Evolutionary conservation across 441 rosid genomes (phyloP), one percentile per base, ranked within the genome.

Genomic region (Brassica balearica): DNA sequence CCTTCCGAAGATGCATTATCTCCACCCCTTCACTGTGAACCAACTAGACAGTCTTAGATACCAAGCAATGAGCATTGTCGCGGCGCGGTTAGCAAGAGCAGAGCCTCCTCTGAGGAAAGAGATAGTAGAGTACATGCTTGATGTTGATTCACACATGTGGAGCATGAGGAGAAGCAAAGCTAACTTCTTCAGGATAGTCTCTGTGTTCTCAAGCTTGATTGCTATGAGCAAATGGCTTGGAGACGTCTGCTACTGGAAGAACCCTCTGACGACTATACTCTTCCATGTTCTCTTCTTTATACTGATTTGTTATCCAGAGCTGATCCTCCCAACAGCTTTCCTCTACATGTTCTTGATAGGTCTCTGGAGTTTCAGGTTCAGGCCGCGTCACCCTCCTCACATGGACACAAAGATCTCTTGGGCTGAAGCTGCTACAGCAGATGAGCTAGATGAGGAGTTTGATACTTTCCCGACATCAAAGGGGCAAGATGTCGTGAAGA

Each of bases 91-190:
- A n/a, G 60, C 88, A 3, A 63, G 91, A 51, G 91, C 91, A 9
- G 93, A 89, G 68, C 93, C 91, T 56, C 91, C 93, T 1, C 71
- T 89, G 48, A 82, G 89, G 75, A 89, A 88, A 80, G 93, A 89
- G 77, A 90, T 83, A 2, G 90, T 89, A 6, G 93, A 89, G 84
- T 89, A 88, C 38, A 87, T 88, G 93, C 85, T 89, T 9, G 93
- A 89, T 65, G 93, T 86, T 63, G 93, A 86, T 73, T 89, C 91
- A 4, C 91, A 89, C 74, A 89, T 89, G 91, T 89, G 93, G 93
- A 89, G 93, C 77, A 86, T 89, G 68, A 65, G 68, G 68, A 65
- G 68, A 14, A 65, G 68, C 68, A 65, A 65, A 9, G 68, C 68
- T 8, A 86, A 89, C 82, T 89, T 89, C 82, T 89, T 89, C 80